Conservation (phyloP, 371 early-diverging fungal genomes). For the Mortierella polycephala region DNA sequence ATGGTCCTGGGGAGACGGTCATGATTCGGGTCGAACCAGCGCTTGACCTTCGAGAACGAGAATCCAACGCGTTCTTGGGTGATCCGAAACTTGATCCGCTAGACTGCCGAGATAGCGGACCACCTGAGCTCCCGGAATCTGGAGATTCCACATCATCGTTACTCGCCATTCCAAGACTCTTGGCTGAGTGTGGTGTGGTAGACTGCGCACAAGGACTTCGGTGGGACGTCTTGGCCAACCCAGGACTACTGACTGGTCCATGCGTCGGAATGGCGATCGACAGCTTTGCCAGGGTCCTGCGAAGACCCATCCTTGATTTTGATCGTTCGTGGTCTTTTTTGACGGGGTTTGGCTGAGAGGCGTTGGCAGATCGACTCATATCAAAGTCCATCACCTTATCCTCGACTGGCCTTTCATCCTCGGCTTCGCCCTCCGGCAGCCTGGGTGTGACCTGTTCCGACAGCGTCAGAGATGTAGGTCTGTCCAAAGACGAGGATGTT, state of each 20-base stretch:
- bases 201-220: conserved; percentile 16
- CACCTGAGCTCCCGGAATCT: conserved; percentile 17
- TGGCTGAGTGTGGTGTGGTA: conserved; percentile 22
- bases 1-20: conserved; percentile 30
- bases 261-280: conserved; percentile 44
- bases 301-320: conserved; percentile 23
- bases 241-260: not conserved
- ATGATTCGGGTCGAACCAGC: conserved; percentile 33
- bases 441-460: not conserved
- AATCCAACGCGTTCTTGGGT: conserved; percentile 16
- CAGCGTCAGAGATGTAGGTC: conserved; percentile 7
- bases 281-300: conserved; percentile 42
- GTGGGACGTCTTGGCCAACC: not conserved
- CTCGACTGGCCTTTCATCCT: not conserved
- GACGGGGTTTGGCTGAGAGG: conserved; percentile 2
- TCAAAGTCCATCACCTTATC: conserved; percentile 23
- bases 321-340: conserved; percentile 25
- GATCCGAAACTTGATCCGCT: conserved; percentile 41
- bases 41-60: conserved; percentile 28
- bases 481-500: conserved; percentile 2
- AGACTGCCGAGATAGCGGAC: conserved; percentile 31
- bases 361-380: conserved; percentile 18
- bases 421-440: not conserved
- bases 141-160: conserved; percentile 14
- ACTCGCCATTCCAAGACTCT: conserved; percentile 17